phyloP scores from a whole-genome alignment of 208 protist species.

The Zelonia costaricensis region DNA sequence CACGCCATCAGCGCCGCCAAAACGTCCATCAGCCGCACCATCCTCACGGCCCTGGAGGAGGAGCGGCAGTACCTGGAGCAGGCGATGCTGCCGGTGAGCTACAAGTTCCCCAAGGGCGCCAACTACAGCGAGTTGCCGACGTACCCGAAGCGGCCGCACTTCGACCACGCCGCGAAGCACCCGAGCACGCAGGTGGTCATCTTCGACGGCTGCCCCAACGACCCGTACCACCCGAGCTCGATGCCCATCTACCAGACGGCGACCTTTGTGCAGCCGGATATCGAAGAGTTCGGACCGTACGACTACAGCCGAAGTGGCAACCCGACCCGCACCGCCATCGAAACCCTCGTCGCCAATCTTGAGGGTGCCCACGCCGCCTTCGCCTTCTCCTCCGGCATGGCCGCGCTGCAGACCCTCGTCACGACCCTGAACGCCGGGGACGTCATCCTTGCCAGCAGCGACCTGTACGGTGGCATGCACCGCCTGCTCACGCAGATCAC shows the following conservation, averaged over 20 bases:
- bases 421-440: conserved; percentile 75
- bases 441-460: conserved; percentile 80
- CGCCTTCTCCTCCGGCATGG: conserved; percentile 90
- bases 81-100: conserved; percentile 37
- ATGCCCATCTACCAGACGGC: conserved; percentile 92
- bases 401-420: conserved; percentile 84
- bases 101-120: conserved; percentile 28
- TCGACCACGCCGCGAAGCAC: conserved; percentile 62
- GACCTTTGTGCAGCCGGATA: conserved; percentile 90
- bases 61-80: conserved; percentile 51
- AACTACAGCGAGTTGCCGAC: conserved; percentile 72
- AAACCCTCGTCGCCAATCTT: conserved; percentile 89
- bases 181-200: conserved; percentile 76
- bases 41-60: conserved; percentile 56
- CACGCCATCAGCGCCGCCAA: conserved; percentile 50
- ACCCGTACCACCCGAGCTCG: conserved; percentile 88
- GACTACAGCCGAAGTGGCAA: conserved; percentile 95
- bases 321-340: conserved; percentile 92
- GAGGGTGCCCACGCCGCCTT: conserved; percentile 91
- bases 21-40: conserved; percentile 34
- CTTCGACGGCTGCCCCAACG: conserved; percentile 89
- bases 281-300: conserved; percentile 82
- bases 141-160: conserved; percentile 76
- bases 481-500: conserved; percentile 88
- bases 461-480: conserved; percentile 96